A percentile compares a stretch with the other conserved stretches of the same genome.
phyloP scores from a whole-genome alignment of 1,284 basidiomycete genomes.

The Papiliotrema laurentii region DNA sequence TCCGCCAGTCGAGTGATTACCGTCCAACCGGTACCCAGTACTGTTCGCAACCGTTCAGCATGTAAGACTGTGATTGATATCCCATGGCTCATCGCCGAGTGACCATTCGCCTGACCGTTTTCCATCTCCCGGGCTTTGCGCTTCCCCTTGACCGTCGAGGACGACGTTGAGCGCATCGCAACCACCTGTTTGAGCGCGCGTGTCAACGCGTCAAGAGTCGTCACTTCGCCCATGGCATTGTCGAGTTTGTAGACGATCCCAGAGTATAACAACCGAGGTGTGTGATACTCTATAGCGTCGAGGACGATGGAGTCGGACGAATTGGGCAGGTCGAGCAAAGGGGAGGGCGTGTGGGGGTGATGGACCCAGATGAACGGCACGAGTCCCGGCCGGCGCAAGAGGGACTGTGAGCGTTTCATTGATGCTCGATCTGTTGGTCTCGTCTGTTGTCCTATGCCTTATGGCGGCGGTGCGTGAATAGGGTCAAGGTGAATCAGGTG shows the following conservation, averaged over 20 bases:
- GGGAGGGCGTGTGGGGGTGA: conserved; percentile 56
- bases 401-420: too few relatives aligned
- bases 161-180: neutral
- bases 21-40: conserved; percentile 61
- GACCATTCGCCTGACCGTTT: conserved; percentile 24
- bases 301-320: conserved; percentile 48
- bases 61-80: conserved; percentile 64
- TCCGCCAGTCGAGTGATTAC: conserved; percentile 69
- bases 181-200: conserved; percentile 55
- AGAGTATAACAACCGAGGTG: conserved; percentile 63
- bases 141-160: conserved; percentile 10
- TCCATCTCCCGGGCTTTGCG: conserved; percentile 44
- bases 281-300: conserved; percentile 64
- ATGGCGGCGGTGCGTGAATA: too few relatives aligned
- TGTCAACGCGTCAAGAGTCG: conserved; percentile 60
- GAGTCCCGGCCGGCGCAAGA: conserved; percentile 53
- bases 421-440: too few relatives aligned
- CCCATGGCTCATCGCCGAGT: neutral
- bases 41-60: conserved; percentile 62
- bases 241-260: conserved; percentile 60
- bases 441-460: too few relatives aligned
- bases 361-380: conserved; percentile 68
- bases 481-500: too few relatives aligned
- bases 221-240: conserved; percentile 33
- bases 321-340: conserved; percentile 6